phyloP scores from a whole-genome alignment of 192 early-diverging fungal species.

The Gamsiella multidivaricata region DNA sequence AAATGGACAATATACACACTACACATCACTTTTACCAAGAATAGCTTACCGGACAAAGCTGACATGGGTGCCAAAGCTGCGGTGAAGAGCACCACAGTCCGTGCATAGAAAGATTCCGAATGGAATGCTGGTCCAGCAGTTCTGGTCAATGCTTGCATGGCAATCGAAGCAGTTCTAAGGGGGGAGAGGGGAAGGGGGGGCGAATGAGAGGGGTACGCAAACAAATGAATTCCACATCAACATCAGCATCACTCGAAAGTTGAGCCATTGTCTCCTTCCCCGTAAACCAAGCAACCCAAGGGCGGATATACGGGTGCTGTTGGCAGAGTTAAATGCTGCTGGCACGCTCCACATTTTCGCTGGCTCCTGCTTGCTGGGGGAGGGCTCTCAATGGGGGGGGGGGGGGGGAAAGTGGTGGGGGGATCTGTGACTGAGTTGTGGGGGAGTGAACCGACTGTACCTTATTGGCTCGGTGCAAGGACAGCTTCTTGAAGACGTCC shows the following conservation, averaged over 20 bases:
- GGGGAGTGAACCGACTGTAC: slow-evolving; percentile 2
- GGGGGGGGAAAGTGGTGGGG: too few species aligned
- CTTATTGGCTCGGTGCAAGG: slow-evolving; percentile 39
- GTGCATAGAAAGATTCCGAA: slow-evolving; percentile 54
- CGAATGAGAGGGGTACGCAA: too few species aligned
- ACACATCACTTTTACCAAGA: not conserved
- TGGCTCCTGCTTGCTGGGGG: not conserved
- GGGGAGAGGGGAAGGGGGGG: not conserved
- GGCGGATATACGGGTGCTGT: too few species aligned
- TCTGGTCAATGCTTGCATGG: slow-evolving; percentile 54
- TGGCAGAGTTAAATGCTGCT: too few species aligned
- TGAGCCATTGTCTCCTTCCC: too few species aligned
- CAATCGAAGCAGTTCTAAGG: slow-evolving; percentile 54
- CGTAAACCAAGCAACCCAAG: too few species aligned
- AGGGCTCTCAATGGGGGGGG: not conserved
- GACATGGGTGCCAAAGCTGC: slow-evolving; percentile 50
- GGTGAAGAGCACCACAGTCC: slow-evolving; percentile 49
- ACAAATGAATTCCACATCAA: not conserved
- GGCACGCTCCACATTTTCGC: too few species aligned
- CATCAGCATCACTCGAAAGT: too few species aligned
- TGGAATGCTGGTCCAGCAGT: slow-evolving; percentile 51
- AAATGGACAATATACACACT: too few species aligned
- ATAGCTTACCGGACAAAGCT: slow-evolving; percentile 51
- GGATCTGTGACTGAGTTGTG: not conserved
- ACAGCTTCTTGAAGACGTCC: slow-evolving; percentile 43